Evolutionary conservation across 371 early-diverging fungal species (phyloP).

Genomic region (Rhizomucor pusillus): DNA sequence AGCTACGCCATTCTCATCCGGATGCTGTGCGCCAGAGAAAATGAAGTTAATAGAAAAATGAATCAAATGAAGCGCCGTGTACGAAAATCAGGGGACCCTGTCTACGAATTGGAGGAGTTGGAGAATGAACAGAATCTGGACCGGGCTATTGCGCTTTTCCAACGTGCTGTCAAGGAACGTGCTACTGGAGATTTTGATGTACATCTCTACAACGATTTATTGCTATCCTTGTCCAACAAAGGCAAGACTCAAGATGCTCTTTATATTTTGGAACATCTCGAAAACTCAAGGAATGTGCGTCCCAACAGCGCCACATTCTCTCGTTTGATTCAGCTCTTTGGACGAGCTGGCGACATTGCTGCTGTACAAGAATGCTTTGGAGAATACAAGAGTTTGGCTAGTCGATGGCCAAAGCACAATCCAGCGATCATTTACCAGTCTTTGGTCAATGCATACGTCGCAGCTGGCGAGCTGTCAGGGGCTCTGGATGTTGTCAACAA

Average conservation of each 20-base stretch:
- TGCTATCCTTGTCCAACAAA: constrained; percentile 33
- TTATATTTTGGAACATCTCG: constrained; percentile 49
- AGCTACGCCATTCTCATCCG: constrained; percentile 47
- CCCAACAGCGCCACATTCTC: constrained; percentile 44
- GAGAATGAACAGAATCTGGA: constrained; percentile 42
- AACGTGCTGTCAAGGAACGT: constrained; percentile 33
- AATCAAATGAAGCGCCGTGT: constrained; percentile 26
- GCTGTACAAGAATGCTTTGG: constrained; percentile 47
- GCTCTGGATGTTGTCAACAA: constrained; percentile 43
- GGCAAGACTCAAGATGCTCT: constrained; percentile 46
- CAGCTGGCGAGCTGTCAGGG: constrained; percentile 34
- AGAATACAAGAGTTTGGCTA: constrained; percentile 33
- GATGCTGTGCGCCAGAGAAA: constrained; percentile 35
- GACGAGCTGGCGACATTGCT: constrained; percentile 39
- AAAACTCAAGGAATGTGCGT: constrained; percentile 25
- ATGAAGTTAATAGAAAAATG: constrained; percentile 38
- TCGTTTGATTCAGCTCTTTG: constrained; percentile 43
- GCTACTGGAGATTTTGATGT: constrained; percentile 38
- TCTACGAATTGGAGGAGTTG: constrained; percentile 19
- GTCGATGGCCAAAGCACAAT: constrained; percentile 26
- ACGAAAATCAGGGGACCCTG: constrained; percentile 21
- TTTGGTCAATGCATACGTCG: constrained; percentile 41
- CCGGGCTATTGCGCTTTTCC: constrained; percentile 43
- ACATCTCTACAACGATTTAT: constrained; percentile 40
- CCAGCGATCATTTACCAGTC: constrained; percentile 42